Evolutionary conservation across 768 basidiomycete genomes (phyloP).

Genomic region (Obba rivulosa): DNA sequence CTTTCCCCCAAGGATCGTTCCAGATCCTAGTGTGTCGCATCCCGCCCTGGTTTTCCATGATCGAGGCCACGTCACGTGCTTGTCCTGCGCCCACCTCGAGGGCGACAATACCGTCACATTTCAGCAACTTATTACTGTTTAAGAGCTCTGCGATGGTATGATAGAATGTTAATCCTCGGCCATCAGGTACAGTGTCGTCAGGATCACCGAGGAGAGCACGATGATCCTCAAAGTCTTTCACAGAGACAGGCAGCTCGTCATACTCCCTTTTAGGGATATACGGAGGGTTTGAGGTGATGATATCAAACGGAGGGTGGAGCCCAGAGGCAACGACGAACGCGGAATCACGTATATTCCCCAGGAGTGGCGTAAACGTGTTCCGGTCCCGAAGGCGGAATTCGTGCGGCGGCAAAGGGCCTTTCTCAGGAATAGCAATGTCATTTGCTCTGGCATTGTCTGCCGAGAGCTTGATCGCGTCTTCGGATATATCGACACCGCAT

Average conservation of each 20-base stretch:
- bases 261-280: constrained; percentile 76
- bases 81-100: constrained; percentile 80
- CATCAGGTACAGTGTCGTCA: constrained; percentile 25
- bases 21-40: constrained; percentile 58
- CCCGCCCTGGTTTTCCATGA: constrained; percentile 46
- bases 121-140: constrained; percentile 37
- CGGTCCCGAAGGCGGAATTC: background rate
- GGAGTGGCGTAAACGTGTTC: constrained; percentile 34
- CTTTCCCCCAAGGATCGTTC: constrained; percentile 75
- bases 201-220: constrained; percentile 74
- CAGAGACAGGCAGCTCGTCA: constrained; percentile 55
- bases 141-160: constrained; percentile 63
- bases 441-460: constrained; percentile 35
- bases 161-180: constrained; percentile 64
- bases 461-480: constrained; percentile 49
- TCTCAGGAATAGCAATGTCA: constrained; percentile 11
- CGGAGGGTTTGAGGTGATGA: constrained; percentile 82
- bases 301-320: constrained; percentile 48
- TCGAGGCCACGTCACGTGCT: constrained; percentile 52
- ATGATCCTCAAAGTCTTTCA: constrained; percentile 75
- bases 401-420: background rate
- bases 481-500: constrained; percentile 64
- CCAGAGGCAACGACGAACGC: constrained; percentile 15
- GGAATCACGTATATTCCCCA: constrained; percentile 37
- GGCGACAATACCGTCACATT: constrained; percentile 50